Conservation (phyloP, 139 green algal genomes). For the Axilococcus clingmanii region DNA sequence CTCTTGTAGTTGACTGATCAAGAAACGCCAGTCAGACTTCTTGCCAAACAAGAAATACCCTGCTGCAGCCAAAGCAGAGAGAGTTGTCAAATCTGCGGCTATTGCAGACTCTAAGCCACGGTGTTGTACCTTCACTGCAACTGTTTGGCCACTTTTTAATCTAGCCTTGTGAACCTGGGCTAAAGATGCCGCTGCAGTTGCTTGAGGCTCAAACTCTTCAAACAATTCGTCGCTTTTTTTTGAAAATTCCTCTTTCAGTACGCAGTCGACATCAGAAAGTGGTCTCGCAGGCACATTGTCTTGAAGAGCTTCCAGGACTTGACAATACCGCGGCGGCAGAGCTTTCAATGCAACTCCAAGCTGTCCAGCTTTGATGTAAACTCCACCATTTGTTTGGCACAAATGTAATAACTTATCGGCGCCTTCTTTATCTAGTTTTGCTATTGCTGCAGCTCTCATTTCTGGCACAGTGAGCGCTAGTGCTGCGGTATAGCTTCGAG, state of each 20-base stretch:
- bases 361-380: conserved; percentile 88
- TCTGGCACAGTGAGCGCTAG: background rate
- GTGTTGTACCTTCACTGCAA: conserved; percentile 78
- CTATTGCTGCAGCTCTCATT: conserved; percentile 7
- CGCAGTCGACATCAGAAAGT: conserved; percentile 32
- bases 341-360: conserved; percentile 48
- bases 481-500: conserved; percentile 7
- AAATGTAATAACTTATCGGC: conserved; percentile 26
- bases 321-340: conserved; percentile 47
- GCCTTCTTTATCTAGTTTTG: conserved; percentile 5
- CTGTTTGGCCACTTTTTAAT: conserved; percentile 36
- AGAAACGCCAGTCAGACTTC: conserved; percentile 41
- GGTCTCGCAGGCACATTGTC: conserved; percentile 52
- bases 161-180: conserved; percentile 68
- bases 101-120: conserved; percentile 46
- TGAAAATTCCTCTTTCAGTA: conserved; percentile 34
- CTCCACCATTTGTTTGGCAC: conserved; percentile 59
- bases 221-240: conserved; percentile 31
- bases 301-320: conserved; percentile 50
- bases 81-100: conserved; percentile 54
- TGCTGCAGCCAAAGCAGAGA: conserved; percentile 29
- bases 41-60: conserved; percentile 48
- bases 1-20: conserved; percentile 53
- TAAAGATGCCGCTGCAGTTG: conserved; percentile 62
- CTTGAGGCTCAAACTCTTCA: conserved; percentile 46